Evolutionary conservation across 2,329 filamentous ascomycete genomes (phyloP), one percentile per base, ranked within the genome.

Genomic region (Trichoderma sp.): DNA sequence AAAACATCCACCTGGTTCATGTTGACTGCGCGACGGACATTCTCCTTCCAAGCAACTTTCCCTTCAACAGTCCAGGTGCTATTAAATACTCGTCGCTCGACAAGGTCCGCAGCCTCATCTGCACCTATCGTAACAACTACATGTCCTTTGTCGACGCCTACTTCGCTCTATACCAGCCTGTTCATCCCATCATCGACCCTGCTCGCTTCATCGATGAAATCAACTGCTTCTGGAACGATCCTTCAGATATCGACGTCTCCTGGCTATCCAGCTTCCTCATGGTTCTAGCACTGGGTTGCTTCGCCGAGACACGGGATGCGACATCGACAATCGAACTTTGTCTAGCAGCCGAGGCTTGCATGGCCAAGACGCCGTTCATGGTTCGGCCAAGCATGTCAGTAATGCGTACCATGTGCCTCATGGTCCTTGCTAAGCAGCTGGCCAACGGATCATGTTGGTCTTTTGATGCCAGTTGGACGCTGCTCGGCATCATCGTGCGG

Each of bases 281-380:
- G 60, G 67, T 78, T 11, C 68, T 78, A 3, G 75, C 75, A 5
- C 59, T 78, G 3, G 77, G 76, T 2, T 67, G 64, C 27, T 75
- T 71, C n/a, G 41, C 73, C 4, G 64, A 50, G 21, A 63, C 63
- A 3, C 50, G 69, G 11, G 69, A 76, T 16, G 56, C 66, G 3
- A 33, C 24, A n/a, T 27, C 65, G 3, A 76, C 75, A 18, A 59
- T 69, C 7, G 67, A 77, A 14, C 71, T 78, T 31, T 77, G 73
- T 60, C 62, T 77, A n/a, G 78, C 77, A 7, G 78, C 77, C 6
- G 78, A 79, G 56, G 73, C 78, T 3, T 77, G 76, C 27, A 56
- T 79, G 8, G 56, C 67, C 56, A 74, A 76, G 29, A 78, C 76
- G 14, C 66, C 77, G 5, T 78, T 78, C 56, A 24, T 78, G 76